Evolutionary conservation across 192 early-diverging fungal species (phyloP), one percentile per base, ranked within the genome.

Genomic region (Linnemannia hyalina): DNA sequence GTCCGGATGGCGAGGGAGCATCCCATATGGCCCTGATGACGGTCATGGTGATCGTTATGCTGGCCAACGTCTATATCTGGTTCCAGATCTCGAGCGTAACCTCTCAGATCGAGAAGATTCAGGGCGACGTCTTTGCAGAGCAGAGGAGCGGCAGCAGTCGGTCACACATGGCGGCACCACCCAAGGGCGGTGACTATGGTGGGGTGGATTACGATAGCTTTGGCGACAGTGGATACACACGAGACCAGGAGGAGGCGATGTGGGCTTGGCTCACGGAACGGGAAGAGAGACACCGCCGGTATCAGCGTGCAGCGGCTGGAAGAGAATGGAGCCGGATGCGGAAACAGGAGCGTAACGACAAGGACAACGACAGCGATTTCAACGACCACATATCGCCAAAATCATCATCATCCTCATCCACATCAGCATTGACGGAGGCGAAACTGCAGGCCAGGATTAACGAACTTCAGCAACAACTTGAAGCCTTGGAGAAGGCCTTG

Each of bases 231-330:
- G 40, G 63, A 4, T 75, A 75, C 42, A 54, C 77, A 0, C 73
- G 68, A 22, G 79, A 86, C 20, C 79, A 86, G 42, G 84, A 86
- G 46, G 84, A 86, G n/a, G 79, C 84, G 23, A 86, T 86, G 84
- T 86, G 84, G 84, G 84, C 84, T 20, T 86, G 84, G 84, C 75
- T 86, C 13, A 86, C 84, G 11, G 84, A 80, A 52, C 75, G 84
- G 13, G 84, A 86, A n/a, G 84, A 72, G 32, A 26, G 79, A 22
- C 76, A 86, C 22, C 84, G 76, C 5, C 79, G 68, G 63, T 77
- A 74, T 32, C 84, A 81, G 10, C 82, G 63, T 9, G 65, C 52
- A 42, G 63, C 18, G 32, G 63, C 18, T 6, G 75, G 44, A 22
- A 32, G 68, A 5, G 81, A 82, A 8, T 71, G 74, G 69, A 32